A percentile compares a stretch with the other conserved stretches of the same genome.
Conservation (phyloP, 495 filamentous ascomycete species). For the Neurospora pannonica region DNA sequence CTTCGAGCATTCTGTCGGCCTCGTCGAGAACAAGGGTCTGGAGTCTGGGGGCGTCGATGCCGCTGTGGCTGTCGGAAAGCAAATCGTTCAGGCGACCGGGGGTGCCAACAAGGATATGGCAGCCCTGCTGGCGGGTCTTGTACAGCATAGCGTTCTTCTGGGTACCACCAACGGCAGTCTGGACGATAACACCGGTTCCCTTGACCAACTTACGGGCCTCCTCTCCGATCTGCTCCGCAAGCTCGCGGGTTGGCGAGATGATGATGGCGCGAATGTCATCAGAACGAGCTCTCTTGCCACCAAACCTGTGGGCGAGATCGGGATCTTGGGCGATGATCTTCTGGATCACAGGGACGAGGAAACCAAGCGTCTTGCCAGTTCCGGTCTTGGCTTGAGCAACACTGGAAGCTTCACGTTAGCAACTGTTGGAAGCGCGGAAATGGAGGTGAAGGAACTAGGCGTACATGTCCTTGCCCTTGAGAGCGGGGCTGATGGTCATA, state of each 20-base stretch:
- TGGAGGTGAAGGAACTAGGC: conserved; percentile 18
- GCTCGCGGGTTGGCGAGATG: conserved; percentile 87
- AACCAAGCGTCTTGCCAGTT: conserved; percentile 81
- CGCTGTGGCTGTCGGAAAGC: conserved; percentile 54
- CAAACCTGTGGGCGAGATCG: conserved; percentile 23
- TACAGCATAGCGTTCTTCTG: conserved; percentile 54
- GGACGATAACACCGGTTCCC: conserved; percentile 63
- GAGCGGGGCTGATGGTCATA: conserved; percentile 65
- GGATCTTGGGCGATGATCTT: conserved; percentile 56
- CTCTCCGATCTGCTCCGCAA: conserved; percentile 86
- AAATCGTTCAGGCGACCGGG: conserved; percentile 85
- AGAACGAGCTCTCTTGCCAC: conserved; percentile 25
- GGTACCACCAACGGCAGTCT: conserved; percentile 84
- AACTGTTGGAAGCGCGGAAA: not conserved
- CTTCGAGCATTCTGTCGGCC: conserved; percentile 84
- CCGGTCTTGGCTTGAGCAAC: conserved; percentile 83
- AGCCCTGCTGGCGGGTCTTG: conserved; percentile 60
- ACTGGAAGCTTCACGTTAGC: conserved; percentile 33
- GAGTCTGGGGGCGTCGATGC: conserved; percentile 64
- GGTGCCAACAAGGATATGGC: conserved; percentile 83
- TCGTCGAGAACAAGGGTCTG: conserved; percentile 85
- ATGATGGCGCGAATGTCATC: conserved; percentile 80
- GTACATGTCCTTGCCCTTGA: conserved; percentile 78
- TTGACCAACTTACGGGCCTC: conserved; percentile 66
- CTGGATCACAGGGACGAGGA: conserved; percentile 68